Evolutionary conservation across 345 rosid species (phyloP).

Genomic region (Eucalyptus erythrocorys): DNA sequence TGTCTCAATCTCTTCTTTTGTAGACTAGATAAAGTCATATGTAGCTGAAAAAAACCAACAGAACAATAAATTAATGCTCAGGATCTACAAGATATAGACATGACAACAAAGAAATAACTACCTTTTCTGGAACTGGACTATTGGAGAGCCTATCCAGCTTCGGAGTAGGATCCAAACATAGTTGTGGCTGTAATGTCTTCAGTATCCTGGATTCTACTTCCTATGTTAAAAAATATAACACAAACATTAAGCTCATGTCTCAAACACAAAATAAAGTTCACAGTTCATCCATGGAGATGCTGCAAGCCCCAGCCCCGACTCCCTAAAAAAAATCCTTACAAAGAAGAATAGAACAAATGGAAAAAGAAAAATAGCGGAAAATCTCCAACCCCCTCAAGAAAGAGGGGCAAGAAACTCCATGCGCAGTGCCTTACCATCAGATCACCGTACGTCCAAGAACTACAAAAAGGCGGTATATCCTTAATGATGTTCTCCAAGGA

Average conservation of each 20-base stretch:
- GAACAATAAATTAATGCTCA: not conserved
- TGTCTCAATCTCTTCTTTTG: slow-evolving; percentile 70
- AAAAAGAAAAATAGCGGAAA: not conserved
- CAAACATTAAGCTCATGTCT: not conserved
- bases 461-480: slow-evolving; percentile 73
- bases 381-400: not conserved
- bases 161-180: slow-evolving; percentile 86
- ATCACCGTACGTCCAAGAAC: slow-evolving; percentile 94
- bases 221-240: slow-evolving; percentile 15
- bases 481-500: slow-evolving; percentile 87
- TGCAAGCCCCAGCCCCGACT: not conserved
- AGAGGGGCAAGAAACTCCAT: not conserved
- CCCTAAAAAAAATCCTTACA: not conserved
- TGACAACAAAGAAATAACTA: slow-evolving; percentile 2
- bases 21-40: slow-evolving; percentile 44
- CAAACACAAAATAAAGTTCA: not conserved
- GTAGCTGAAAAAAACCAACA: slow-evolving; percentile 37
- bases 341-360: not conserved
- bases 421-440: slow-evolving; percentile 52
- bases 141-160: slow-evolving; percentile 71
- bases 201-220: slow-evolving; percentile 94
- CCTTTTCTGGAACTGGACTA: slow-evolving; percentile 44
- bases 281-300: not conserved
- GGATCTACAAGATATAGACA: not conserved
- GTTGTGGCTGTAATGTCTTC: slow-evolving; percentile 87